Percentiles rank a stretch among this genome's conserved stretches.
phyloP scores from a whole-genome alignment of 139 green algal genomes.

The Coelastrella sp. region DNA sequence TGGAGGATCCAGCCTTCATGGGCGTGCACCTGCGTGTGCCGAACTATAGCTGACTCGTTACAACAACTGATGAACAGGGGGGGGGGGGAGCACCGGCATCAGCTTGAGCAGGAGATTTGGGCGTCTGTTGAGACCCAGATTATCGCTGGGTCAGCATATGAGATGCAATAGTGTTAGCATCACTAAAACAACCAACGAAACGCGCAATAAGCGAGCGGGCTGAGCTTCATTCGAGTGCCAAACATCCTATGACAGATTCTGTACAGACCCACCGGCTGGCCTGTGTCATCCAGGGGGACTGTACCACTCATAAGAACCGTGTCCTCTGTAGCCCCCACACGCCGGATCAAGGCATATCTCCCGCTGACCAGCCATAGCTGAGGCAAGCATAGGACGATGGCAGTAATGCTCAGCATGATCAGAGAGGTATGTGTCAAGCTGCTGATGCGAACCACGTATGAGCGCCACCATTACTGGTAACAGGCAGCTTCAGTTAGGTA shows the following conservation, averaged over 20 bases:
- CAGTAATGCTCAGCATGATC: not conserved
- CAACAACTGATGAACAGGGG: too few relatives aligned
- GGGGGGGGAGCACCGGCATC: too few relatives aligned
- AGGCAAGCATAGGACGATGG: not conserved
- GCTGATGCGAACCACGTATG: not conserved
- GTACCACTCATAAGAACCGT: slow-evolving; percentile 13
- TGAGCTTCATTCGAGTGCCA: too few relatives aligned
- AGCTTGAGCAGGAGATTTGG: too few relatives aligned
- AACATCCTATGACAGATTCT: not conserved
- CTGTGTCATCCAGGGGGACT: not conserved
- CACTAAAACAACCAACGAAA: too few relatives aligned
- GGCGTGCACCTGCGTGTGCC: slow-evolving; percentile 3
- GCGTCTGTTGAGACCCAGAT: too few relatives aligned
- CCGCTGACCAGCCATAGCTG: not conserved
- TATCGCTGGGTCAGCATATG: too few relatives aligned
- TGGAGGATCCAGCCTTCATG: slow-evolving; percentile 45
- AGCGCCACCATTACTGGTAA: too few relatives aligned
- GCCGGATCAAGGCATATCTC: not conserved
- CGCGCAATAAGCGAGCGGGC: too few relatives aligned
- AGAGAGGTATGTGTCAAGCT: not conserved
- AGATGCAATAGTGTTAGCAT: too few relatives aligned
- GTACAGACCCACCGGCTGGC: not conserved
- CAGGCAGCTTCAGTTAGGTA: too few relatives aligned
- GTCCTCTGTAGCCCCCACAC: not conserved
- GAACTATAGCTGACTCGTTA: too few relatives aligned